Base-by-base conservation (phyloP, 306 rosid genomes). In the Prunus padus region DNA sequence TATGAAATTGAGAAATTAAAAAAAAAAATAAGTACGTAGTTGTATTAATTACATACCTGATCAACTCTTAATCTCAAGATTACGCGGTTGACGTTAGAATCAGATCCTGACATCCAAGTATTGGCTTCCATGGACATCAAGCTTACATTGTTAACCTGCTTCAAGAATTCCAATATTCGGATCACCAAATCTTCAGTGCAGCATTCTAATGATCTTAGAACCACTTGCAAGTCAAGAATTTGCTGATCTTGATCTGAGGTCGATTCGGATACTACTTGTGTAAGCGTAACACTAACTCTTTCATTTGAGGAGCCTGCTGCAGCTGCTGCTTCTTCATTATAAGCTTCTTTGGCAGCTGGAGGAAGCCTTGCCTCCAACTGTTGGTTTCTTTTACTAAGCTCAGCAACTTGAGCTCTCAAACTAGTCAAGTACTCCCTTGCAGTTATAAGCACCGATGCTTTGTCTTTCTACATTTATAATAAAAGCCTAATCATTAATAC, bases 111-210 rank as follows among this genome's bases (percentile, higher is more conserved):
- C 67, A 61, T 22, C 80, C 74, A 77, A 20, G 91, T 66, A 37
- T 84, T 89, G 67, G 94, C 88, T 4, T 76, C 84, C 90, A 94
- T 82, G 75, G 96, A 87, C 75, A 86, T 8, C 79, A 94, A 81
- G 77, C 78, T 87, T 51, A 91, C 71, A 25, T 81, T 82, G 44
- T 69, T 52, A 67, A 49, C 84, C 55, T 20, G 85, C 71, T 81
- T 94, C 72, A 94, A 76, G 86, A 94, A 88, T 73, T 82, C 96
- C 83, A 94, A 74, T 42, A 91, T 74, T 3, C 88, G 82, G 66
- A 91, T 88, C 72, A 85, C 59, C 4, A 85, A 13, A 79, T 89
- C 91, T 52, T 71, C 85, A 20, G 82, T 80, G 10, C 85, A 79
- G 64, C 71, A 18, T 72, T 84, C 82, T 45, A 22, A 20, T 19